Base-by-base conservation (phyloP, 1,284 basidiomycete species). In the Trichosporon sp. region DNA sequence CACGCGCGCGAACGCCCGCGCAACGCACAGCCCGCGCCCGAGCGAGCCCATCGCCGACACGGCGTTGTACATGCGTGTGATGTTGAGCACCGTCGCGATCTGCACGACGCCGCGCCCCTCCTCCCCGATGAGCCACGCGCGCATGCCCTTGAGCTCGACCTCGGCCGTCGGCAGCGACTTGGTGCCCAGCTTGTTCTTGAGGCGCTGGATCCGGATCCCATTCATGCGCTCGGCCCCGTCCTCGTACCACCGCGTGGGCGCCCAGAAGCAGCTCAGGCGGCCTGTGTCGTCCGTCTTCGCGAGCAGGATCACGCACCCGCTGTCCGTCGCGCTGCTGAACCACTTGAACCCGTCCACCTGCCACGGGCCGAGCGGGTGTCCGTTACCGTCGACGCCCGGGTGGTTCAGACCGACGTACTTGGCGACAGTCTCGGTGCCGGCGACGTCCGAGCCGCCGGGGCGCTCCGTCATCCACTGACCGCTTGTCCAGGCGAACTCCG, bases 391-490 rank as follows among this genome's bases (percentile, higher is more conserved):
- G n/a, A 63, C 42, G 38, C 51, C 63, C 8, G 47, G 25, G 13
- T 62, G 65, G 15, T 38, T 35, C 25, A 53, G 51, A 8, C 42
- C 60, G 21, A 42, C 65, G 12, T 25, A 83, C 0, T 90, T 92
- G 78, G 92, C 92, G 2, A 72, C 83, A 0, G 91, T 92, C 80
- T 93, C 91, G 2, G 90, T 91, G 67, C 87, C 86, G 2, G 89
- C 90, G 6, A 93, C 87, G 74, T 92, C 91, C 0, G 90, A 91
- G 2, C 92, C 91, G 58, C 91, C 91, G 8, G 89, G 86, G 29
- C 89, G 87, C 87, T 91, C 90, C 2, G 91, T 92, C 91, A 91
- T 92, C 90, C 91, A 93, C 82, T 92, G 91, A 0, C 91, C 92
- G 6, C 90, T 87, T 0, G 89, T 90, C 76, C 89, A 92, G 0